Percentiles rank a stretch among this genome's conserved stretches.
phyloP scores from a whole-genome alignment of 1,284 basidiomycete genomes.

The Ganoderma meredithae region DNA sequence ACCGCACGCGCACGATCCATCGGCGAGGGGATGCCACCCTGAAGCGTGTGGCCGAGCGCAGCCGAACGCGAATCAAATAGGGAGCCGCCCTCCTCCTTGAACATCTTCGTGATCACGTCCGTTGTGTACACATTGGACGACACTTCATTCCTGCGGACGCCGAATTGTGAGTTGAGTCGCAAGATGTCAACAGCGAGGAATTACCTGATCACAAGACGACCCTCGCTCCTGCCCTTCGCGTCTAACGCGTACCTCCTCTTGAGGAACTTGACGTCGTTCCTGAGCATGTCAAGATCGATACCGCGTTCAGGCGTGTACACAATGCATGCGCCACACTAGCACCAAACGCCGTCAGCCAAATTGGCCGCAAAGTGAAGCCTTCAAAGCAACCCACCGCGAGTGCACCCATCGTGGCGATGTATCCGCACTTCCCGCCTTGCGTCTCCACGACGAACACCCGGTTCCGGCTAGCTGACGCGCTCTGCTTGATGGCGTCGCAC shows the following conservation, averaged over 20 bases:
- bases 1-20: conserved; percentile 93
- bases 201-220: conserved; percentile 91
- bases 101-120: conserved; percentile 91
- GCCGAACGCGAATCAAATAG: conserved; percentile 97
- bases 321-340: conserved; percentile 86
- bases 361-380: background rate
- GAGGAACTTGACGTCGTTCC: conserved; percentile 90
- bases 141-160: conserved; percentile 75
- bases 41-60: conserved; percentile 94
- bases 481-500: conserved; percentile 98
- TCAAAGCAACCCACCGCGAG: conserved; percentile 74
- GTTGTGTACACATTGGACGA: conserved; percentile 92
- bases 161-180: background rate
- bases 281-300: conserved; percentile 83
- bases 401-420: conserved; percentile 94
- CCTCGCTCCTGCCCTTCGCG: conserved; percentile 89
- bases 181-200: background rate
- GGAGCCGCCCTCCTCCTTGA: conserved; percentile 90
- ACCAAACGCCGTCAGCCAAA: conserved; percentile 23
- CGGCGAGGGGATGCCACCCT: conserved; percentile 95
- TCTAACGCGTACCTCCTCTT: conserved; percentile 89
- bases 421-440: conserved; percentile 96
- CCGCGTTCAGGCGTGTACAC: conserved; percentile 96
- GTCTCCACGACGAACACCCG: conserved; percentile 98
- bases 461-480: conserved; percentile 93